Conservation (phyloP, 257 asterid species). For the Perilla frutescens region DNA sequence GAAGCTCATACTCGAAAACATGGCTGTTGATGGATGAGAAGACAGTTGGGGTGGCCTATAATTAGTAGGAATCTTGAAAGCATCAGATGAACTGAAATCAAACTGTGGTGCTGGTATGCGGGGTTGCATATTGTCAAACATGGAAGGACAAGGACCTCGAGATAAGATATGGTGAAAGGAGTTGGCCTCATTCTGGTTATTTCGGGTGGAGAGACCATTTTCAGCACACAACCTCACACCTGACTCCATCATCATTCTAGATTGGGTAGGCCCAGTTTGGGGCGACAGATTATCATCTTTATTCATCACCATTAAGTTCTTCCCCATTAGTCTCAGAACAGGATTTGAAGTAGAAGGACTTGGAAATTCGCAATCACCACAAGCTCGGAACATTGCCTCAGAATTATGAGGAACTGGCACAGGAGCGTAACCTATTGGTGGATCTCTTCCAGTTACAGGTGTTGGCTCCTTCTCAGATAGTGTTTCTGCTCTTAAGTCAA, state of each 20-base stretch:
- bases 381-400: constrained; percentile 44
- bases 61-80: constrained; percentile 41
- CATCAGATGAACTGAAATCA: constrained; percentile 44
- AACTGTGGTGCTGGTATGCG: constrained; percentile 39
- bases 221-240: constrained; percentile 33
- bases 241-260: constrained; percentile 34
- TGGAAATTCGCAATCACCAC: constrained; percentile 48
- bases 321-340: constrained; percentile 91
- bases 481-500: constrained; percentile 39
- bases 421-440: constrained; percentile 33
- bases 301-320: constrained; percentile 80
- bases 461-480: constrained; percentile 35
- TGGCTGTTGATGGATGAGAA: constrained; percentile 40
- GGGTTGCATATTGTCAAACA: constrained; percentile 33
- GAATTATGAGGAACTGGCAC: constrained; percentile 43
- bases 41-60: constrained; percentile 37
- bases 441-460: constrained; percentile 36
- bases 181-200: constrained; percentile 38
- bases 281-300: constrained; percentile 55
- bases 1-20: constrained; percentile 41
- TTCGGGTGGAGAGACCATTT: constrained; percentile 36
- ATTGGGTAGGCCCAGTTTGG: constrained; percentile 41
- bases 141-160: constrained; percentile 38
- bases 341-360: constrained; percentile 71
- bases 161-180: constrained; percentile 37